Evolutionary conservation across 257 asterid species (phyloP).

Genomic region (Marsdenia floribunda): DNA sequence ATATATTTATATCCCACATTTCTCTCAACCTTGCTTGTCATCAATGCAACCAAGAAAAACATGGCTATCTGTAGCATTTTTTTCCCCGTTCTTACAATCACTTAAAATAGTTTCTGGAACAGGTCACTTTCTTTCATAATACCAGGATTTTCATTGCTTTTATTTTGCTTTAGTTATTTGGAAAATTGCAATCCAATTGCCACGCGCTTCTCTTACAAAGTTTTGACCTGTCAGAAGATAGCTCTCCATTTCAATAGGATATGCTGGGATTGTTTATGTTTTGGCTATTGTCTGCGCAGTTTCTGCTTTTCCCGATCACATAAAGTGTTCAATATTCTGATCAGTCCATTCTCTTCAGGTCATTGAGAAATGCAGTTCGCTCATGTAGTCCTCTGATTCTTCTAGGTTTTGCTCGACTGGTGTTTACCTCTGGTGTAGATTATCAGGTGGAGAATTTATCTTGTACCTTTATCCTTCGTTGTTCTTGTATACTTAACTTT

Average conservation of each 20-base stretch:
- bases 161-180: not conserved
- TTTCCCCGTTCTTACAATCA: not conserved
- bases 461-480: constrained; percentile 3
- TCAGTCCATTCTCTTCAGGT: constrained; percentile 34
- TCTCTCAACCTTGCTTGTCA: not conserved
- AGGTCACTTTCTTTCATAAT: not conserved
- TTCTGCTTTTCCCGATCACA: not conserved
- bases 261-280: not conserved
- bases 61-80: not conserved
- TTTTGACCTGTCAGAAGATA: not conserved
- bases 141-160: not conserved
- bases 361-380: constrained; percentile 40
- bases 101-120: not conserved
- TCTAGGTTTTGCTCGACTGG: constrained; percentile 81
- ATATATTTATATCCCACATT: not conserved
- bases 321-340: constrained; percentile 2
- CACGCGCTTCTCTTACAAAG: not conserved
- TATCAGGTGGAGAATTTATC: constrained; percentile 55
- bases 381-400: constrained; percentile 73
- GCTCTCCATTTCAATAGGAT: not conserved
- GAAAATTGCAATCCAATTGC: not conserved
- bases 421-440: constrained; percentile 70
- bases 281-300: not conserved
- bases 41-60: not conserved
- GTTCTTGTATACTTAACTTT: constrained; percentile 7